Percentiles rank a stretch among this genome's conserved stretches.
These are phyloP conservation scores for Hygrophoropsis aurantiaca DNA, from an alignment of 768 basidiomycete species.

Conservation along the genomic window DNA sequence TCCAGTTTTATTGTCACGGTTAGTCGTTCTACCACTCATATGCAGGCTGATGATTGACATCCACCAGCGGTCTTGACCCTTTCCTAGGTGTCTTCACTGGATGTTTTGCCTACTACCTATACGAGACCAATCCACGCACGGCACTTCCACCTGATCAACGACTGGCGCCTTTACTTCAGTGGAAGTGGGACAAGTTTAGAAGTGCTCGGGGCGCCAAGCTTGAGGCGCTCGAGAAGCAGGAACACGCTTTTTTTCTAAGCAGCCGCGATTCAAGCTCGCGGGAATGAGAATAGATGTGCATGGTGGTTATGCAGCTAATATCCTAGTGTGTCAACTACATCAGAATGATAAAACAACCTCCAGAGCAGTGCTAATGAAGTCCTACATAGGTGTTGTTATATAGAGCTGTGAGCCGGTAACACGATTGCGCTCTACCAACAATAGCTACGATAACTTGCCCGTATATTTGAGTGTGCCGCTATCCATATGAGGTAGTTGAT, in stretches of 20 bases:
- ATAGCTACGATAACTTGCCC: too few species aligned
- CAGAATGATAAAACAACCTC: not conserved
- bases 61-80: constrained; percentile 62
- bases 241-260: not conserved
- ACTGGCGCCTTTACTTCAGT: constrained; percentile 52
- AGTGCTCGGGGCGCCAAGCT: constrained; percentile 12
- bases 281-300: constrained; percentile 1
- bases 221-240: constrained; percentile 4
- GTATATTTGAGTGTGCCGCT: too few species aligned
- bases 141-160: constrained; percentile 56
- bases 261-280: not conserved
- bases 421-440: too few species aligned
- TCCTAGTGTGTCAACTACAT: not conserved
- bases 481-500: too few species aligned
- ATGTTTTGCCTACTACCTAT: constrained; percentile 72
- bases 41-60: constrained; percentile 3
- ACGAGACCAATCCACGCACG: constrained; percentile 79
- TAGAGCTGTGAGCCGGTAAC: too few species aligned
- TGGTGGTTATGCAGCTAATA: not conserved
- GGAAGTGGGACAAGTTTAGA: constrained; percentile 61
- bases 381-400: too few species aligned
- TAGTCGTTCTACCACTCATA: constrained; percentile 5
- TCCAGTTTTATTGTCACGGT: constrained; percentile 35
- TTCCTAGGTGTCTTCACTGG: constrained; percentile 79
- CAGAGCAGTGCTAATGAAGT: too few species aligned